Percentiles rank a stretch among this genome's conserved stretches.
Evolutionary conservation across 2,329 filamentous ascomycete genomes (phyloP).

Genomic region (Fusarium sp.): DNA sequence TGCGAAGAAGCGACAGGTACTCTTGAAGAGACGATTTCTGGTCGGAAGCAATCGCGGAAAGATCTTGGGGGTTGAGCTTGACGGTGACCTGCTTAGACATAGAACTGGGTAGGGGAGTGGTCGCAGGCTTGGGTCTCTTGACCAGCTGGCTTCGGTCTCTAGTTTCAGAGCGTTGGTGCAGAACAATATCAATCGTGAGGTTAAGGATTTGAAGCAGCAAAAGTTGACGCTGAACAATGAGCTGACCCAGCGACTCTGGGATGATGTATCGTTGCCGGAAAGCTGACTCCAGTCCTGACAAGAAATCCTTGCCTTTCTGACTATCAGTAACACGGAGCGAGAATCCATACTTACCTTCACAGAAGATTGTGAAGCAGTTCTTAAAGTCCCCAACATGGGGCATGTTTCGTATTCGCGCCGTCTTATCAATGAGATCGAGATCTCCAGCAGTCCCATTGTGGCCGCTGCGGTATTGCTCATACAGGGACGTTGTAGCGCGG

Average conservation of each 20-base stretch:
- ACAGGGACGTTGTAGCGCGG: conserved; percentile 50
- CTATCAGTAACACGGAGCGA: conserved; percentile 40
- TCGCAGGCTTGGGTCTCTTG: conserved; percentile 48
- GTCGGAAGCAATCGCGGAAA: conserved; percentile 48
- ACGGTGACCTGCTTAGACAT: conserved; percentile 27
- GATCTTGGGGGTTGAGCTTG: conserved; percentile 49
- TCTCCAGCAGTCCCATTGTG: conserved; percentile 52
- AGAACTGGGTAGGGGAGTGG: conserved; percentile 50
- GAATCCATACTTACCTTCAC: conserved; percentile 52
- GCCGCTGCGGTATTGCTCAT: conserved; percentile 51
- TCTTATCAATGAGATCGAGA: conserved; percentile 48
- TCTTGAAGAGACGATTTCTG: conserved; percentile 51
- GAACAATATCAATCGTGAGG: conserved; percentile 56
- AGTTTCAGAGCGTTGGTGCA: conserved; percentile 52
- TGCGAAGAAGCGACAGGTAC: conserved; percentile 49
- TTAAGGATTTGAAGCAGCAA: conserved; percentile 51
- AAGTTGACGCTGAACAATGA: conserved; percentile 56
- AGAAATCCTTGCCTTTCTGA: neutral
- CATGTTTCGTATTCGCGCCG: conserved; percentile 51
- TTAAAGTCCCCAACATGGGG: conserved; percentile 39
- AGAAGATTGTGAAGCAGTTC: conserved; percentile 53
- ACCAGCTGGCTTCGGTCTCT: conserved; percentile 35
- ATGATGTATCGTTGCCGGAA: conserved; percentile 42
- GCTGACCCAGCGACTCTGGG: conserved; percentile 46
- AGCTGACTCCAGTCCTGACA: conserved; percentile 33